These are phyloP conservation scores for Yarrowia sp. DNA, from an alignment of 805 yeast species.

Conservation along the genomic window DNA sequence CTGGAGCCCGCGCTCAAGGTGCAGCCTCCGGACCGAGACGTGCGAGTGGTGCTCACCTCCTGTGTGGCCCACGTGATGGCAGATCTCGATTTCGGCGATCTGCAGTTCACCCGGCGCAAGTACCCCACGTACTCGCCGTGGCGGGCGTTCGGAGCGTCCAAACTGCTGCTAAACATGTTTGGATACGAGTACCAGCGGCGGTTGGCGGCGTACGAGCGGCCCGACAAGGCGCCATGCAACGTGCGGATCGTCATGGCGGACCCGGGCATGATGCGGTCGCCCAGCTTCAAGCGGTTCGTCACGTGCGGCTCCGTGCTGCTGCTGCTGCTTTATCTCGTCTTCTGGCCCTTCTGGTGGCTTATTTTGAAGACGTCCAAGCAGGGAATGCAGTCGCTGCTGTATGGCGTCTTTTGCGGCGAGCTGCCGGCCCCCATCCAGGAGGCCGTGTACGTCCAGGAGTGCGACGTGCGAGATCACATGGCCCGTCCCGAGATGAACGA, in stretches of 20 bases:
- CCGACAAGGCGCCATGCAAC: conserved; percentile 71
- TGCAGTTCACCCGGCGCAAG: conserved; percentile 64
- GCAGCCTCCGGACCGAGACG: conserved; percentile 96
- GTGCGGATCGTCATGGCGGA: conserved; percentile 78
- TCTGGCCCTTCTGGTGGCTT: conserved; percentile 85
- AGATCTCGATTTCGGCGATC: conserved; percentile 63
- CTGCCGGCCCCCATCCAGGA: conserved; percentile 62
- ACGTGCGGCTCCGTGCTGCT: conserved; percentile 77
- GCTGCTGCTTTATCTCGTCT: conserved; percentile 65
- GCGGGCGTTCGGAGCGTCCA: conserved; percentile 81
- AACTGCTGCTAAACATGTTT: conserved; percentile 74
- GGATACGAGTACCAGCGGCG: conserved; percentile 80
- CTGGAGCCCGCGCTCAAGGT: conserved; percentile 82
- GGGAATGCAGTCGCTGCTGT: conserved; percentile 81
- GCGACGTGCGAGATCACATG: conserved; percentile 57
- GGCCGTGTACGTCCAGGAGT: conserved; percentile 77
- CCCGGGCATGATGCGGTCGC: conserved; percentile 91
- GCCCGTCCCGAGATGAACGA: conserved; percentile 72
- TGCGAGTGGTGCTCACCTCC: conserved; percentile 76
- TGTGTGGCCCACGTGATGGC: conserved; percentile 83
- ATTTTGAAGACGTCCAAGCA: conserved; percentile 74
- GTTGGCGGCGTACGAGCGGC: conserved; percentile 63
- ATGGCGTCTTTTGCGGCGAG: conserved; percentile 75
- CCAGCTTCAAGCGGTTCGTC: conserved; percentile 78
- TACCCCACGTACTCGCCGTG: conserved; percentile 73